Evolutionary conservation across 805 yeast genomes (phyloP), one percentile per base, ranked within the genome.

Genomic region (Spathaspora gorwiae): DNA sequence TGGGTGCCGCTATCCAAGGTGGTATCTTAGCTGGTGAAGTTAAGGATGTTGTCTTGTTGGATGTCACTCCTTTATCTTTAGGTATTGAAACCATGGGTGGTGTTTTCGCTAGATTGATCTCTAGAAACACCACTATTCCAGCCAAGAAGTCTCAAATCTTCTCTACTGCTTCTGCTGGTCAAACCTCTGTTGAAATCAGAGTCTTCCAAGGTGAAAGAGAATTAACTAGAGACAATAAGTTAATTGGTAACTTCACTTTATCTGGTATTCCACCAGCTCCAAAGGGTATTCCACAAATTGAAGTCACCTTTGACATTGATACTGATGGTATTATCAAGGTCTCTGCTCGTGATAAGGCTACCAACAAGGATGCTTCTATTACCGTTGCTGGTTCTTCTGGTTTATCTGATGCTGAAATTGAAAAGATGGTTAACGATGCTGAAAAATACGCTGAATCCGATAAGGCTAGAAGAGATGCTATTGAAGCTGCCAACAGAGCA

Each of bases 151-250:
- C 96, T 40, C 97, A 90, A 78, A 83, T 90, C 62, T 90, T 90
- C 85, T 88, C 96, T 45, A 89, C 97, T 60, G 96, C 96, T 53
- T 90, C 95, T 54, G 86, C 92, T 59, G 96, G 96, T 68, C 97
- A 89, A 79, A 89, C 96, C 54, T 86, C 95, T 60, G 96, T 89
- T 59, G 96, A 89, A 78, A 90, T 90, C 75, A 85, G 97, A 77
- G 97, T 90, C 50, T 90, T 88, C 96, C 97, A 90, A 79, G 97
- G 97, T 79, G 97, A 90, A 81, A 87, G 97, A 80, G 97, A 90
- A 77, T 83, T 90, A 65, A 95, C 92, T 63, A 86, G 95, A 77
- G 97, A 90, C 80, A 90, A 90, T 87, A 90, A 90, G 78, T 81
- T 90, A 68, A 87, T 90, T 68, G 97, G 97, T 73, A 90, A 90